Percentiles rank a stretch among this genome's conserved stretches.
Evolutionary conservation across 768 basidiomycete genomes (phyloP).

Genomic region (Psilocybe azurescens): DNA sequence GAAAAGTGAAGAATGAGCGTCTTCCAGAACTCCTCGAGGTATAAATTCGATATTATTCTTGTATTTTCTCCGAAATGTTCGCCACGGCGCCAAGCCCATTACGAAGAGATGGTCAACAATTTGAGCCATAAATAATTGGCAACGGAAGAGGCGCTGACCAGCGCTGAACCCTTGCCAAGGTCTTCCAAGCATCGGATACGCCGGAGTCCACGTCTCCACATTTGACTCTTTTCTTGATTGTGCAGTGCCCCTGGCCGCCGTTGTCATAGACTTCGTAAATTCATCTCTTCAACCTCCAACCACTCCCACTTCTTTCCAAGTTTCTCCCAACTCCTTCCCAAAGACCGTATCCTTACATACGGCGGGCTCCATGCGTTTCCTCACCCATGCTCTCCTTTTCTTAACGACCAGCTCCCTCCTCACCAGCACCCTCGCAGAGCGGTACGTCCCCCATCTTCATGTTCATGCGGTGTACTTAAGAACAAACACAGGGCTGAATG

Average conservation of each 20-base stretch:
- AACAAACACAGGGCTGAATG: background rate
- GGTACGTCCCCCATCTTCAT: background rate
- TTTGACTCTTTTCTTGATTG: background rate
- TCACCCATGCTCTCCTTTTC: background rate
- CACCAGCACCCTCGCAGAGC: background rate
- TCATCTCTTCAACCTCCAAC: background rate
- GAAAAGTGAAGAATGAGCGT: too few species aligned
- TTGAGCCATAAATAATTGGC: background rate
- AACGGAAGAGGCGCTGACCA: background rate
- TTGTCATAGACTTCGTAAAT: background rate
- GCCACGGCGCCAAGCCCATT: background rate
- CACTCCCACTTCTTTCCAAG: background rate
- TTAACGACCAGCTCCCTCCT: background rate
- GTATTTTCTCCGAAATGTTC: background rate
- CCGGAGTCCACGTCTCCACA: background rate
- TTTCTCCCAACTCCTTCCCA: background rate
- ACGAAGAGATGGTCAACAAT: background rate
- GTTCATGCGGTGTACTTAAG: background rate
- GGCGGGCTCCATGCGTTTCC: background rate
- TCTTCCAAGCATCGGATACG: background rate
- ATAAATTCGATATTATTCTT: too few species aligned
- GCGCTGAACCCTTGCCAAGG: background rate
- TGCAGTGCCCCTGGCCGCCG: background rate
- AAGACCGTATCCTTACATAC: too few species aligned
- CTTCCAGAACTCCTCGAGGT: too few species aligned